Conservation (phyloP, 148 eudicot species). For the Euryodendron excelsum region DNA sequence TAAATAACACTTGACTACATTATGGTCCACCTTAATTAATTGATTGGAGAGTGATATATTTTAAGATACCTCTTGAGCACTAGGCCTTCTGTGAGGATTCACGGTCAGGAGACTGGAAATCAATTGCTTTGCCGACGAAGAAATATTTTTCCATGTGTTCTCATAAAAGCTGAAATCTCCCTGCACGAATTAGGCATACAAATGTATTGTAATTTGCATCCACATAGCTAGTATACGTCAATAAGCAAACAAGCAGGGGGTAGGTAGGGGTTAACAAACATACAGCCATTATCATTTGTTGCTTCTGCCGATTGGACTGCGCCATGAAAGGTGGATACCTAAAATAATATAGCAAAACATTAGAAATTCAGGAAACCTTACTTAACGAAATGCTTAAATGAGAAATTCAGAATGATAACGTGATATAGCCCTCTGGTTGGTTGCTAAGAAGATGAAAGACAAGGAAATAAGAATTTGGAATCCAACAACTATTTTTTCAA, state of each 20-base stretch:
- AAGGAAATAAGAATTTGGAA: too few species aligned
- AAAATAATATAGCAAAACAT: background rate
- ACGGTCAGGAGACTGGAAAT: conserved; percentile 46
- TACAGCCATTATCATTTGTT: conserved; percentile 54
- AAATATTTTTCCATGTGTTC: conserved; percentile 57
- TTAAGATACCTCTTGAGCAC: conserved; percentile 45
- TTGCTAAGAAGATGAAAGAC: too few species aligned
- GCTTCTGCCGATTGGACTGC: conserved; percentile 44
- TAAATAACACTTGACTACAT: too few species aligned
- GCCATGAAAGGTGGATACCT: conserved; percentile 59
- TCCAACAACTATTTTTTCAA: too few species aligned
- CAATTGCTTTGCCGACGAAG: conserved; percentile 46
- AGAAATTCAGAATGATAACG: too few species aligned
- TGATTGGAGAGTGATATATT: background rate
- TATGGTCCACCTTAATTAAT: too few species aligned
- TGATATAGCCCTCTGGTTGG: too few species aligned
- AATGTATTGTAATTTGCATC: too few species aligned
- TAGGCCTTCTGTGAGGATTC: conserved; percentile 41
- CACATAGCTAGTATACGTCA: too few species aligned
- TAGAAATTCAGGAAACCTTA: background rate
- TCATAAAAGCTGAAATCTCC: conserved; percentile 50
- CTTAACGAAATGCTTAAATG: background rate
- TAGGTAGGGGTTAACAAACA: conserved; percentile 4
- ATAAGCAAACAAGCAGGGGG: background rate
- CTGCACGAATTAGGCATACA: conserved; percentile 22